phyloP scores from a whole-genome alignment of 768 basidiomycete species.

The Mycena rebaudengoi region DNA sequence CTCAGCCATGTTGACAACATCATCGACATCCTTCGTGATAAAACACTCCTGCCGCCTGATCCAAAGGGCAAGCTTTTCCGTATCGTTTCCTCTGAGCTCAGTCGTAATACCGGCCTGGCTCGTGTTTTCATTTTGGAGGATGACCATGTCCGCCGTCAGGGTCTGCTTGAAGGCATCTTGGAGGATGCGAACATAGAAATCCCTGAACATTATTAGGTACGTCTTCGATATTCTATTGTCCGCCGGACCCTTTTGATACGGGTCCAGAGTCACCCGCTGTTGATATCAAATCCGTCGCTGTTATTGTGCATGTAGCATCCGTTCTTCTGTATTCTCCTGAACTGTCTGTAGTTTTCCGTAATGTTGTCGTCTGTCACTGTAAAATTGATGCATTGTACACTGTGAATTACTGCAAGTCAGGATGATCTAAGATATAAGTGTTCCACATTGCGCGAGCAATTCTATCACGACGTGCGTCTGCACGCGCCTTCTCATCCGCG shows the following conservation, averaged over 20 bases:
- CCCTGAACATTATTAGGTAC: neutral
- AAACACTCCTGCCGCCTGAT: neutral
- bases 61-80: neutral
- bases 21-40: neutral
- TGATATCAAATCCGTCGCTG: too few species aligned
- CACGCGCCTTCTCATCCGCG: neutral
- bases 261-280: too few species aligned
- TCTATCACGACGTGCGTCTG: conserved; percentile 6
- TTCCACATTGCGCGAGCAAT: conserved; percentile 14
- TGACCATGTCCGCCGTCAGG: neutral
- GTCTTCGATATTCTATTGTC: neutral
- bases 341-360: too few species aligned
- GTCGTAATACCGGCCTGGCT: neutral
- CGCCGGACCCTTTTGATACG: neutral
- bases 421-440: conserved; percentile 2
- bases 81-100: neutral
- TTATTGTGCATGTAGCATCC: too few species aligned
- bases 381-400: neutral
- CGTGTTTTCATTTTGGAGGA: neutral
- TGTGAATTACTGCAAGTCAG: neutral
- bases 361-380: neutral
- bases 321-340: neutral
- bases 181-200: neutral
- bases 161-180: neutral
- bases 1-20: neutral